Conservation (phyloP, 768 basidiomycete genomes). For the Tubosaeta brunneosetosa region DNA sequence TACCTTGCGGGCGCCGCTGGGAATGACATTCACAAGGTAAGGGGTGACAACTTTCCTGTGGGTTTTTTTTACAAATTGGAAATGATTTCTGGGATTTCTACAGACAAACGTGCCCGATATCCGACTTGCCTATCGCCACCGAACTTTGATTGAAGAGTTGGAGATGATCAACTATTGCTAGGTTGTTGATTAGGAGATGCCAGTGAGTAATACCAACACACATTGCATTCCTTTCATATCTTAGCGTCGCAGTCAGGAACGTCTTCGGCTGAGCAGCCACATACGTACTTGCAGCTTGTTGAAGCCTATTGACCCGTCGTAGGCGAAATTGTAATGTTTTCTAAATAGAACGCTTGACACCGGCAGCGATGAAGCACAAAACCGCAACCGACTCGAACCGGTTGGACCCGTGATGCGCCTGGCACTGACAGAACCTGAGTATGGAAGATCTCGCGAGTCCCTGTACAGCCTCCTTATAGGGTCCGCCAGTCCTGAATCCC, state of each 20-base stretch:
- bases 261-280: not conserved
- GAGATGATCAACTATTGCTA: slow-evolving; percentile 48
- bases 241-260: not conserved
- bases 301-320: not conserved
- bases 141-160: slow-evolving; percentile 84
- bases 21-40: slow-evolving; percentile 93
- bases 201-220: not conserved
- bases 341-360: not conserved
- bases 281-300: not conserved
- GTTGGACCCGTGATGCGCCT: not conserved
- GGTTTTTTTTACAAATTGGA: slow-evolving; percentile 3
- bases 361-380: not conserved
- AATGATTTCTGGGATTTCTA: not conserved
- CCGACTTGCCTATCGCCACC: slow-evolving; percentile 85
- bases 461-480: not conserved
- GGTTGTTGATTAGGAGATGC: not conserved
- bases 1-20: slow-evolving; percentile 90
- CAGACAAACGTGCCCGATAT: slow-evolving; percentile 97
- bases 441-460: not conserved
- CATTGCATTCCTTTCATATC: not conserved
- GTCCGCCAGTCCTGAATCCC: not conserved
- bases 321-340: not conserved
- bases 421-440: not conserved
- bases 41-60: not conserved
- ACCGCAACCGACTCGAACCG: not conserved